Conservation (phyloP, 2,329 filamentous ascomycete species). For the Trichoderma sp. region DNA sequence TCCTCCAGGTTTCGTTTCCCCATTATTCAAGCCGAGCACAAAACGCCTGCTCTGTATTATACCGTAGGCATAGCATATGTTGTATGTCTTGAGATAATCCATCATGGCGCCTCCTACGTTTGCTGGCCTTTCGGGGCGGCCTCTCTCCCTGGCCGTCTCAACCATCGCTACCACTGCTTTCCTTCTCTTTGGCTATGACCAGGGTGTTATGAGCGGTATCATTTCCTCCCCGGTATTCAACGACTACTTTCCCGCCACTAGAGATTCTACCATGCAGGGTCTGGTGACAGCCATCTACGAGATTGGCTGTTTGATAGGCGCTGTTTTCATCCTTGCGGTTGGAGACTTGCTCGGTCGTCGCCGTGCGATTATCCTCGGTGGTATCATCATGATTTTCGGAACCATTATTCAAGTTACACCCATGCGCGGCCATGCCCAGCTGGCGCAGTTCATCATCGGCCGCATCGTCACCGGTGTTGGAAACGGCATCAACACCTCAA, state of each 20-base stretch:
- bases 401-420: conserved; percentile 56
- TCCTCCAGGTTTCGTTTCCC: not conserved
- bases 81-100: not conserved
- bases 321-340: conserved; percentile 47
- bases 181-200: conserved; percentile 59
- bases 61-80: not conserved
- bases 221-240: conserved; percentile 52
- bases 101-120: conserved; percentile 54
- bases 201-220: conserved; percentile 54
- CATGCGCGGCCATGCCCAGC: conserved; percentile 34
- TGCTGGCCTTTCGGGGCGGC: conserved; percentile 58
- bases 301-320: conserved; percentile 52
- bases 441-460: conserved; percentile 51
- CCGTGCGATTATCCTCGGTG: conserved; percentile 57
- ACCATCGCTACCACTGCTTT: conserved; percentile 64
- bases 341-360: conserved; percentile 53
- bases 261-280: conserved; percentile 48
- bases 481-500: conserved; percentile 53
- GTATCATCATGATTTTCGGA: conserved; percentile 58
- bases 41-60: not conserved
- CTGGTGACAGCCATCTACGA: conserved; percentile 52
- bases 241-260: conserved; percentile 43
- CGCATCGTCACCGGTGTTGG: conserved; percentile 52
- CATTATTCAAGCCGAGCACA: not conserved
- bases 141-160: conserved; percentile 56